Evolutionary conservation across 2,329 filamentous ascomycete species (phyloP).

Genomic region (Penicillium sp.): DNA sequence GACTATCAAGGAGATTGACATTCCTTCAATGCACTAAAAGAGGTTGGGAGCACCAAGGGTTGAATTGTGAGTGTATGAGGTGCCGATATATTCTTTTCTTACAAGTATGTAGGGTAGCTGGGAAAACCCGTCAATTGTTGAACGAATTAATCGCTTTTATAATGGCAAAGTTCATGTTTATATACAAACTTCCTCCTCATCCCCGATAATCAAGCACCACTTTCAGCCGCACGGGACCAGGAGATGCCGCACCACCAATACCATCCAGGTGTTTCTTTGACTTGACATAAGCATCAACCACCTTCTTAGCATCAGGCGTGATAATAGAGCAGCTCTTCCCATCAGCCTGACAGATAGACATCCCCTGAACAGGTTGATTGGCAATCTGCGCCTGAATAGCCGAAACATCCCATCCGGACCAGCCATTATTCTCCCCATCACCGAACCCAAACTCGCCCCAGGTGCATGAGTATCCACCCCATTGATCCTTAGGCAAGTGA

Average conservation of each 20-base stretch:
- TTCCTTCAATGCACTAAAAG: constrained; percentile 34
- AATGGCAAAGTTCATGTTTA: background rate
- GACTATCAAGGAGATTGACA: constrained; percentile 38
- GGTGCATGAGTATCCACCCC: constrained; percentile 38
- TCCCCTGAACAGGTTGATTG: constrained; percentile 32
- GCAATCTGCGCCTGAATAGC: constrained; percentile 39
- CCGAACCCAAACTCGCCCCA: constrained; percentile 45
- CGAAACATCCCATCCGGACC: constrained; percentile 45
- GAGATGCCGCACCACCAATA: constrained; percentile 35
- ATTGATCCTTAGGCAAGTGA: constrained; percentile 30
- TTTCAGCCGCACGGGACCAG: constrained; percentile 33
- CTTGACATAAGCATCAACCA: constrained; percentile 32
- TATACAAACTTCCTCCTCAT: constrained; percentile 8
- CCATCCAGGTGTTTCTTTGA: constrained; percentile 30
- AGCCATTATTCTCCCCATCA: constrained; percentile 32
- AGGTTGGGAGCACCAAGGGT: too few species aligned
- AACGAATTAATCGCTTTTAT: background rate
- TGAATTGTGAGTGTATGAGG: too few species aligned
- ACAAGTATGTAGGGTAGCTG: background rate
- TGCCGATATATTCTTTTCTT: too few species aligned
- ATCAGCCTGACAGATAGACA: constrained; percentile 34
- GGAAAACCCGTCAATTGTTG: background rate
- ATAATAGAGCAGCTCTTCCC: constrained; percentile 33
- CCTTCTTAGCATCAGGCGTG: constrained; percentile 21
- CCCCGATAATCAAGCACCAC: constrained; percentile 32